phyloP scores from a whole-genome alignment of 2,329 filamentous ascomycete species.

The Rhynchosporium graminicola region DNA sequence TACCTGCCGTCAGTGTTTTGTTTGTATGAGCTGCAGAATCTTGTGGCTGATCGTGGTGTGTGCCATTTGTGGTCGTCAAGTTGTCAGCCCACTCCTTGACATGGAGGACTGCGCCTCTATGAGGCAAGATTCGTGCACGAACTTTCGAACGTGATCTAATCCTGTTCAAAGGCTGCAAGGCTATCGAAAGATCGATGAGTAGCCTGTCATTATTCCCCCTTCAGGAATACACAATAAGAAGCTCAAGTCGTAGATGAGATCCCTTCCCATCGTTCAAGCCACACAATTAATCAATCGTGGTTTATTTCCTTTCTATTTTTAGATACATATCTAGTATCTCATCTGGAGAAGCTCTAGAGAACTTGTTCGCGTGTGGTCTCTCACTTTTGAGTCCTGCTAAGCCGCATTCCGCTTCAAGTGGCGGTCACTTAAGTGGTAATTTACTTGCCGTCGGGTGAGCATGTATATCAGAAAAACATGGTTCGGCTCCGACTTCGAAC shows the following conservation, averaged over 20 bases:
- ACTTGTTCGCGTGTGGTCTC: background rate
- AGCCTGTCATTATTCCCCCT: too few species aligned
- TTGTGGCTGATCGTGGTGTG: background rate
- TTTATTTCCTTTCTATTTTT: too few species aligned
- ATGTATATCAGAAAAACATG: background rate
- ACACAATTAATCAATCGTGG: too few species aligned
- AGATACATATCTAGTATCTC: background rate
- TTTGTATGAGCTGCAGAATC: background rate
- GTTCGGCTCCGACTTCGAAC: background rate
- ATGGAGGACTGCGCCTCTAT: background rate
- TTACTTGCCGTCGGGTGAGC: background rate
- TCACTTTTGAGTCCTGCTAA: background rate
- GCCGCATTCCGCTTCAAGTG: constrained; percentile 4
- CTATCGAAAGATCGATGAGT: background rate
- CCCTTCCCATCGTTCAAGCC: too few species aligned
- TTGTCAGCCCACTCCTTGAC: background rate
- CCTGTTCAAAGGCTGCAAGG: background rate
- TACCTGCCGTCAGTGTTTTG: background rate
- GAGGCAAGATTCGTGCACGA: background rate
- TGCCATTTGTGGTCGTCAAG: background rate
- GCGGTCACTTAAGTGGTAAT: background rate
- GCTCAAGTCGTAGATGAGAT: too few species aligned
- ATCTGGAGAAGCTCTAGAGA: background rate
- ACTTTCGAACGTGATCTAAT: background rate
- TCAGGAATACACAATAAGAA: too few species aligned